These are phyloP conservation scores for Apiotrichum laibachii DNA, from an alignment of 1,284 basidiomycete genomes.

Conservation along the genomic window DNA sequence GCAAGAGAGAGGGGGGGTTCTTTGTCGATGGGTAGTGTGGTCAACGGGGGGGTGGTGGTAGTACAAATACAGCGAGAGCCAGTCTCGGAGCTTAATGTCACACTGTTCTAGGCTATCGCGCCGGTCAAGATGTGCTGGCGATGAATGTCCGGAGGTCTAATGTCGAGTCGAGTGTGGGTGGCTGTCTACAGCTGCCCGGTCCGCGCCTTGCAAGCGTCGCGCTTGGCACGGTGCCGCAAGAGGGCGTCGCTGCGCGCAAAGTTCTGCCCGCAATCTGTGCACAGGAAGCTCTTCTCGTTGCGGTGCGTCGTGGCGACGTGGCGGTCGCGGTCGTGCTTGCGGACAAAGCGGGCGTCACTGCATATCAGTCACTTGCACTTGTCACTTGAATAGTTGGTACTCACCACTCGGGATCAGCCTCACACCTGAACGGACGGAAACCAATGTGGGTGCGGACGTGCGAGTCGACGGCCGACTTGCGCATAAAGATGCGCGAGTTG, in stretches of 20 bases:
- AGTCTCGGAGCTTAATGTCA: no score
- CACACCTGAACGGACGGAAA: constrained; percentile 22
- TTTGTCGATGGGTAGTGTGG: no score
- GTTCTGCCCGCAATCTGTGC: constrained; percentile 22
- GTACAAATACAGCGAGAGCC: no score
- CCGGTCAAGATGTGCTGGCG: no score
- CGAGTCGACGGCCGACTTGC: constrained; percentile 23
- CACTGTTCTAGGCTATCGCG: no score
- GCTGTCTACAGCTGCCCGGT: constrained; percentile 1
- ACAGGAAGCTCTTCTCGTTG: constrained; percentile 23
- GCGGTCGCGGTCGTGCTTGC: constrained; percentile 25
- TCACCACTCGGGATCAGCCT: constrained; percentile 22
- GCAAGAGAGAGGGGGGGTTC: no score
- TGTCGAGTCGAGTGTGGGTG: no score
- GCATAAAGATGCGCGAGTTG: constrained; percentile 17
- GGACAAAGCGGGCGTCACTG: constrained; percentile 21
- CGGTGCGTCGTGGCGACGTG: constrained; percentile 23
- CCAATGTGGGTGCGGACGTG: constrained; percentile 25
- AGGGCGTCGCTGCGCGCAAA: constrained; percentile 26
- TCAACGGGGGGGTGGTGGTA: no score
- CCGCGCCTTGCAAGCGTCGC: constrained; percentile 21
- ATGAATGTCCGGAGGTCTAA: no score
- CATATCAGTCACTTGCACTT: neutral
- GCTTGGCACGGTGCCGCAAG: constrained; percentile 24
- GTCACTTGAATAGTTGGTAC: neutral